Evolutionary conservation across 2,329 filamentous ascomycete species (phyloP).

Genomic region (Calonectria multiphialidica): DNA sequence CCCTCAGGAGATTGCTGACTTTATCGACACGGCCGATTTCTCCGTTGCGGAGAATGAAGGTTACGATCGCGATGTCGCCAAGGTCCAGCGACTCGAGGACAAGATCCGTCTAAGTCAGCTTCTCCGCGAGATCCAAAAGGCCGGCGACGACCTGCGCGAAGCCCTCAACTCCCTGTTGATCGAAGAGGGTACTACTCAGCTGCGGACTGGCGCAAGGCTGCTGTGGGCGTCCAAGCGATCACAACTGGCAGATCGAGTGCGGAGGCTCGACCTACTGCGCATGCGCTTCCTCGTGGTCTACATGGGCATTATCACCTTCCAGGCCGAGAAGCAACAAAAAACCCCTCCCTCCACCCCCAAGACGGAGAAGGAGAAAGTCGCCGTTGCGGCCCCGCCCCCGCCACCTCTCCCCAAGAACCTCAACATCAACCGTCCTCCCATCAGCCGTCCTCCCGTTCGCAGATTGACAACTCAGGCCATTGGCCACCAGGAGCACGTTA

Average conservation of each 20-base stretch:
- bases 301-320: slow-evolving; percentile 67
- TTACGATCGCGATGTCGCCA: slow-evolving; percentile 71
- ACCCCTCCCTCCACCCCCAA: slow-evolving; percentile 46
- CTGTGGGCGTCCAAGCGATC: slow-evolving; percentile 69
- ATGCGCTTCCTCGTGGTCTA: slow-evolving; percentile 75
- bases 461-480: slow-evolving; percentile 67
- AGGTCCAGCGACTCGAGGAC: slow-evolving; percentile 70
- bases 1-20: slow-evolving; percentile 67
- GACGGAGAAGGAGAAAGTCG: slow-evolving; percentile 47
- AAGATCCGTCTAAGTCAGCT: slow-evolving; percentile 70
- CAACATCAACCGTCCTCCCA: slow-evolving; percentile 31
- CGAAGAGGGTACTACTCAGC: slow-evolving; percentile 55
- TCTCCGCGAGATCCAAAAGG: slow-evolving; percentile 72
- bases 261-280: slow-evolving; percentile 70
- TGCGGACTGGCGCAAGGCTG: slow-evolving; percentile 63
- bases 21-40: slow-evolving; percentile 71
- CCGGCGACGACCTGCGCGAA: slow-evolving; percentile 71
- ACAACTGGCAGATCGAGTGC: slow-evolving; percentile 68
- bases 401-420: slow-evolving; percentile 55
- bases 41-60: slow-evolving; percentile 74
- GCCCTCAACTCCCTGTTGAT: slow-evolving; percentile 66
- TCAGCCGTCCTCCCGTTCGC: slow-evolving; percentile 61
- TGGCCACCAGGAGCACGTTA: slow-evolving; percentile 63
- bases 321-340: slow-evolving; percentile 51
- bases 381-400: slow-evolving; percentile 42